A percentile compares a stretch with the other conserved stretches of the same genome.
Conservation (phyloP, 2,329 filamentous ascomycete species). For the Colletotrichum sidae region DNA sequence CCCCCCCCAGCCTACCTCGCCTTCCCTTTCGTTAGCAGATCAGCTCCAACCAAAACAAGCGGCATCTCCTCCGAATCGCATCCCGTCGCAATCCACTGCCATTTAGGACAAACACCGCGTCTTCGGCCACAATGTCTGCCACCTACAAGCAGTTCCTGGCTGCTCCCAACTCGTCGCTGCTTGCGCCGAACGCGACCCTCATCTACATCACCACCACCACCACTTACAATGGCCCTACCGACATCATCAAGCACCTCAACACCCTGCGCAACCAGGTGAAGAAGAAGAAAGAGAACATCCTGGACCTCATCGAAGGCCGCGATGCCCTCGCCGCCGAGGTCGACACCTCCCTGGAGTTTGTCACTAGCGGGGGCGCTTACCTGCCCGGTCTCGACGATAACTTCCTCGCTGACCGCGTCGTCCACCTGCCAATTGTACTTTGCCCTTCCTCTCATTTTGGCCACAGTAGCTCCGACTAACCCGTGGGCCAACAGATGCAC, state of each 20-base stretch:
- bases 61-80: constrained; percentile 16
- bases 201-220: constrained; percentile 94
- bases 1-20: constrained; percentile 2
- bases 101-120: background rate
- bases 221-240: constrained; percentile 74
- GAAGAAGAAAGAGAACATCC: constrained; percentile 83
- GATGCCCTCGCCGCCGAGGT: constrained; percentile 80
- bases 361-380: constrained; percentile 84
- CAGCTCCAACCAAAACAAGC: constrained; percentile 20
- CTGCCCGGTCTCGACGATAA: constrained; percentile 93
- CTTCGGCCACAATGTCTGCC: constrained; percentile 51
- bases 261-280: constrained; percentile 79
- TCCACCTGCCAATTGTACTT: constrained; percentile 84
- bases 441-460: constrained; percentile 2
- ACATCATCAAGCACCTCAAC: constrained; percentile 86
- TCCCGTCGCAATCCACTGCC: constrained; percentile 22
- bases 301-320: constrained; percentile 78
- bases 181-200: constrained; percentile 75
- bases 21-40: background rate
- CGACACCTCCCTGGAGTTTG: constrained; percentile 86
- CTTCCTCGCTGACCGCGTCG: constrained; percentile 85
- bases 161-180: constrained; percentile 70
- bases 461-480: constrained; percentile 19
- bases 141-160: constrained; percentile 80
- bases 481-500: constrained; percentile 71